Base-by-base conservation (phyloP, 805 yeast species). In the Candida nitratophila region DNA sequence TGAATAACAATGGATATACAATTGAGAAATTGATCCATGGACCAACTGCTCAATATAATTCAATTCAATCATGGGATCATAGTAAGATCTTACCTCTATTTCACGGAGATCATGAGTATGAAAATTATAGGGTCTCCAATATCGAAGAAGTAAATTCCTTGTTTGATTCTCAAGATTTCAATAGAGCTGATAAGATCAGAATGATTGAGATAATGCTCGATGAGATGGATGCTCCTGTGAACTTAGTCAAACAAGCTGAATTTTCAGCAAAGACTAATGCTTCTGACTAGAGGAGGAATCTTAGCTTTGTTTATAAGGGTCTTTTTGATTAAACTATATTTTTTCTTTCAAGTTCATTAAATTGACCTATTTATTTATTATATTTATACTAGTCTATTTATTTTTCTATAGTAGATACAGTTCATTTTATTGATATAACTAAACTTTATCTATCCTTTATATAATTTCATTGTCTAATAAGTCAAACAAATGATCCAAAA, bases 1-100 rank as follows among this genome's bases (percentile, higher is more conserved):
- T 82, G 60, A 82, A 81, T 70, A 82, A 82, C 66, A 77, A 74
- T 50, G 88, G 88, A 63, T 82, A 81, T 71, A 81, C 88, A 54
- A 81, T 81, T 59, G 87, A 81, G 66, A 77, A 80, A 67, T 73
- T 81, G 67, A 80, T 82, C 52, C 87, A 82, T 66, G 87, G 87
- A 61, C 76, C 69, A 53, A 66, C 67, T 27, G 86, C 86, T 41
- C 64, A 70, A 45, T 82, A 82, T 68, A 82, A 82, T 63, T 77
- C 74, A 52, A 76, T 82, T 56, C 87, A 81, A 66, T 66, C 73
- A 44, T 82, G 88, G 88, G 73, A 79, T 58, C 83, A 82, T 67
- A 68, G 70, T 62, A 70, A 69, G 45, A 53, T 81, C 45, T 67
- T 80, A 55, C 76, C 75, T 47, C 59, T 76, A 36, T 85, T 86